phyloP scores from a whole-genome alignment of 768 basidiomycete genomes.

The Calocera viscosa region DNA sequence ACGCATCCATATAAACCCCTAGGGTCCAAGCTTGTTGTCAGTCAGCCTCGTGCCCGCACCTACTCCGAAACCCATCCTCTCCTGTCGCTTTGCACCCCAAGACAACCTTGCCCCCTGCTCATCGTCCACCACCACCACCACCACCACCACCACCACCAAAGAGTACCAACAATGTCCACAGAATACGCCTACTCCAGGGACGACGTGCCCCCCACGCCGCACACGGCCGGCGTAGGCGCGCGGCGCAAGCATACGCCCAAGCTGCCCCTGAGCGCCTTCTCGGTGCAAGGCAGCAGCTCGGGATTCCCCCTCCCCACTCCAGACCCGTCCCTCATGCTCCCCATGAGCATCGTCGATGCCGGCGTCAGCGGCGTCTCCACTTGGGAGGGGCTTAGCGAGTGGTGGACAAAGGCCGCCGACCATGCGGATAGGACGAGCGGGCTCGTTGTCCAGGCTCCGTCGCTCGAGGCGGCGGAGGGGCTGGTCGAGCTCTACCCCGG shows the following conservation, averaged over 20 bases:
- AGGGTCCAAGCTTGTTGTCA: neutral
- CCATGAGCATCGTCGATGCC: conserved; percentile 52
- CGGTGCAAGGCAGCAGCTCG: conserved; percentile 49
- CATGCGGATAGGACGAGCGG: conserved; percentile 31
- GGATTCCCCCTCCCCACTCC: conserved; percentile 49
- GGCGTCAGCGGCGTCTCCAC: conserved; percentile 39
- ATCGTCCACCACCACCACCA: neutral
- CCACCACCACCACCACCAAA: neutral
- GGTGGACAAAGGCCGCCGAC: conserved; percentile 42
- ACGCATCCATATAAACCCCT: neutral
- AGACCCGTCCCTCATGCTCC: conserved; percentile 55
- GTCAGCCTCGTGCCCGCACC: conserved; percentile 8
- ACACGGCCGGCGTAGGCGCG: conserved; percentile 28
- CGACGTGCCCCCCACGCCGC: neutral
- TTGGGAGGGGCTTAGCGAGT: conserved; percentile 35
- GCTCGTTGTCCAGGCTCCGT: conserved; percentile 46
- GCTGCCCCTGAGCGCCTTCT: conserved; percentile 63
- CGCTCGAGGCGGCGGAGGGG: conserved; percentile 23
- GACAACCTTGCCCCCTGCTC: neutral
- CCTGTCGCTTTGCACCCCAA: neutral
- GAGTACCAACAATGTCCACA: neutral
- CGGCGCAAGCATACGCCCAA: conserved; percentile 57
- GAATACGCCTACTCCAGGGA: neutral
- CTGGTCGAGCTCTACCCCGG: neutral
- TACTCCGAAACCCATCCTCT: neutral